Conservation (phyloP, 225 moss, liverwort and hornwort genomes). For the Ulota crispa region DNA sequence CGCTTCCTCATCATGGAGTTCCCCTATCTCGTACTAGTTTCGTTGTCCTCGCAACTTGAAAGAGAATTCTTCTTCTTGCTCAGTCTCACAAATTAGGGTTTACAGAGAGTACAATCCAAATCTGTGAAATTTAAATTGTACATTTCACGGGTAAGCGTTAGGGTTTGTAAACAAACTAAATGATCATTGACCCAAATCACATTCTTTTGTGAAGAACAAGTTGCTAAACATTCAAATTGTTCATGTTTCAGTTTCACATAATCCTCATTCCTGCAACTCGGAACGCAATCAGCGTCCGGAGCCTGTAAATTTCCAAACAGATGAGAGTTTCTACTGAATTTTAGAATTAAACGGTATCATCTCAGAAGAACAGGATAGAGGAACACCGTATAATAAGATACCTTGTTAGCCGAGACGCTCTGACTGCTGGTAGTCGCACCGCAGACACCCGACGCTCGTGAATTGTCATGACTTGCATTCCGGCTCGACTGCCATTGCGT, state of each 20-base stretch:
- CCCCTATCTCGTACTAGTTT: neutral
- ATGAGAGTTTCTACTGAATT: neutral
- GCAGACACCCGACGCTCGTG: conserved; percentile 31
- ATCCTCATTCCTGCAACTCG: neutral
- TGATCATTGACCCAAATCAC: neutral
- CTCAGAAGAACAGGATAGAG: neutral
- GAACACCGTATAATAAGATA: neutral
- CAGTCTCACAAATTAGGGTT: neutral
- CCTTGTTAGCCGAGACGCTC: conserved; percentile 36
- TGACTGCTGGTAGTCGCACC: conserved; percentile 40
- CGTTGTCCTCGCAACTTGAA: neutral
- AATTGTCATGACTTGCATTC: conserved; percentile 8
- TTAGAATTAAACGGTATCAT: neutral
- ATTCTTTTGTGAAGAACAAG: neutral
- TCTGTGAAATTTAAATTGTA: neutral
- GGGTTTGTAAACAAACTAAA: neutral
- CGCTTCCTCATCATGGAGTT: neutral
- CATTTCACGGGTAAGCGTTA: neutral
- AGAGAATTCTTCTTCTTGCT: neutral
- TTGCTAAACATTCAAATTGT: neutral
- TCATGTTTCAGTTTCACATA: neutral
- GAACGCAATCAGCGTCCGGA: neutral
- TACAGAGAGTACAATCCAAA: neutral
- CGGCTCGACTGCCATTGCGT: conserved; percentile 8
- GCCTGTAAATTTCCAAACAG: neutral